phyloP scores from a whole-genome alignment of 768 basidiomycete genomes.

The Tulasnella sp. region DNA sequence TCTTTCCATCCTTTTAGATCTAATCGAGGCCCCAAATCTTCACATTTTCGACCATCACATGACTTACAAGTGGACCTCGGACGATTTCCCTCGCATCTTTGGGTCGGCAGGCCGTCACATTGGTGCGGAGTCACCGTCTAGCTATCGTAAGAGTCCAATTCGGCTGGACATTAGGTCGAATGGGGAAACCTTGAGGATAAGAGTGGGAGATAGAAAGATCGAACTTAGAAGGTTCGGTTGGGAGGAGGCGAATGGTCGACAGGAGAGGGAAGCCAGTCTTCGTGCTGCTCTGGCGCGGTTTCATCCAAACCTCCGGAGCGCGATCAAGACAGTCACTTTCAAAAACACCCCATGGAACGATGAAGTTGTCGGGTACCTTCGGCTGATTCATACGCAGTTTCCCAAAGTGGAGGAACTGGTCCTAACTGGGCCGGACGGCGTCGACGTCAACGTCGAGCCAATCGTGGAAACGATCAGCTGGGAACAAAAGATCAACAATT shows the following conservation, averaged over 20 bases:
- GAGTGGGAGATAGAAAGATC: neutral
- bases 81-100: neutral
- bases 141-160: neutral
- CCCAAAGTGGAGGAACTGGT: neutral
- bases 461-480: neutral
- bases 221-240: neutral
- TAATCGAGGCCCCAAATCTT: neutral
- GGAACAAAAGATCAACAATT: neutral
- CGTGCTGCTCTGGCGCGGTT: neutral
- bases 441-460: neutral
- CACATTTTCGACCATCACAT: neutral
- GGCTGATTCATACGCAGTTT: neutral
- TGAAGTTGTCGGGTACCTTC: neutral
- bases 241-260: neutral
- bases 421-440: neutral
- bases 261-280: neutral
- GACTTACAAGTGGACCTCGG: neutral
- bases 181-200: neutral
- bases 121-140: neutral
- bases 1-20: neutral
- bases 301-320: neutral
- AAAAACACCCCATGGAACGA: neutral
- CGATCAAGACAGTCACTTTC: neutral
- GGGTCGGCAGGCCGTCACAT: neutral
- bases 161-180: neutral